Percentiles rank a stretch among this genome's conserved stretches.
Evolutionary conservation across 208 protist species (phyloP).

Genomic region (Leptomonas pyrrhocoris): DNA sequence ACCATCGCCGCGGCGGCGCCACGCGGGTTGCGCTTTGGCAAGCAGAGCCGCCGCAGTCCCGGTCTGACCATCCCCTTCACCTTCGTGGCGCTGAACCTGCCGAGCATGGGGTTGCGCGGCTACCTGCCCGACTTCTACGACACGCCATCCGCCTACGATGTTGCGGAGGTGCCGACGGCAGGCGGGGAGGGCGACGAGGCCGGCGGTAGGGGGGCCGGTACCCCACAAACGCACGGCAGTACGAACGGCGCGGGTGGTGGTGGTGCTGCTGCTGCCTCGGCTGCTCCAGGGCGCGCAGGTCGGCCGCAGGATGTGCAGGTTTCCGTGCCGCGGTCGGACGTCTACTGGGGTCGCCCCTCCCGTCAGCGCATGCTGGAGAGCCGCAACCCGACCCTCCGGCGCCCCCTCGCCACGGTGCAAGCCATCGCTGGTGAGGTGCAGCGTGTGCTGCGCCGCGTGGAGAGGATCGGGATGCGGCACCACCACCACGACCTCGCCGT

Average conservation of each 20-base stretch:
- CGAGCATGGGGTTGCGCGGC: constrained; percentile 23
- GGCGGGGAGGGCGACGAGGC: background rate
- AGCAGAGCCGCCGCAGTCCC: constrained; percentile 12
- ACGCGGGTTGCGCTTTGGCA: constrained; percentile 28
- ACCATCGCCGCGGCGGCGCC: constrained; percentile 22
- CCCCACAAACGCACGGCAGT: background rate
- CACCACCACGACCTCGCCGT: constrained; percentile 42
- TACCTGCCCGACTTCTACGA: constrained; percentile 36
- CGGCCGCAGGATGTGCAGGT: background rate
- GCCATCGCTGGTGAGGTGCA: constrained; percentile 19
- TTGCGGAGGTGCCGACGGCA: background rate
- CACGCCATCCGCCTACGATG: constrained; percentile 12
- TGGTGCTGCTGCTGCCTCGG: background rate
- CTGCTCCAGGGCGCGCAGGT: background rate
- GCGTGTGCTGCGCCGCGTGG: constrained; percentile 32
- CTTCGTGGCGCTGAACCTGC: constrained; percentile 26
- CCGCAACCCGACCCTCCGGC: constrained; percentile 15
- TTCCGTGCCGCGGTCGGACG: constrained; percentile 20
- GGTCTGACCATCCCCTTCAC: constrained; percentile 20
- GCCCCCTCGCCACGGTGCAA: background rate
- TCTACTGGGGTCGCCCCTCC: constrained; percentile 33
- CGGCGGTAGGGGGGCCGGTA: background rate
- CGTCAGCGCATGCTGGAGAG: constrained; percentile 25
- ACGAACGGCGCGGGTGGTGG: background rate
- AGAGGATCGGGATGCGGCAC: constrained; percentile 29